Conservation (phyloP, 1,284 basidiomycete species). For the Microbotryum silenes-acaulis region DNA sequence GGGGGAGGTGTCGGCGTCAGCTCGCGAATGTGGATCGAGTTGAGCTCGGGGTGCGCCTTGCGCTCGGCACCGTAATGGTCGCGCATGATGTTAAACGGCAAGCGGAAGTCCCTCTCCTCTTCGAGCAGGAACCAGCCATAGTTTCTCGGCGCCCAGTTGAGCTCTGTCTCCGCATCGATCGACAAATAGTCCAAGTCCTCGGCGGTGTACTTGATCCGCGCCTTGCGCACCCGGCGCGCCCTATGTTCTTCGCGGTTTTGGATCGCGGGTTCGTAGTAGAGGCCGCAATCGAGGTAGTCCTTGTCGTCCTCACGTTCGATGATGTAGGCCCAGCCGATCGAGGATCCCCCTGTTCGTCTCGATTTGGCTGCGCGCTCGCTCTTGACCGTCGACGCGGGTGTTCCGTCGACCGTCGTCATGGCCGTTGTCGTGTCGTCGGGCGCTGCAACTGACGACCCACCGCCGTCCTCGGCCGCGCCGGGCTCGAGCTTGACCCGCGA, state of each 20-base stretch:
- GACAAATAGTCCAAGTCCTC: not conserved
- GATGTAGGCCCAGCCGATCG: not conserved
- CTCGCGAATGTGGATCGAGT: not conserved
- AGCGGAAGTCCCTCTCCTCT: slow-evolving; percentile 38
- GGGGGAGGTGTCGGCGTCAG: too few relatives aligned
- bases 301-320: slow-evolving; percentile 14
- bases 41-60: slow-evolving; percentile 6
- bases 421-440: too few relatives aligned
- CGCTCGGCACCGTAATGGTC: slow-evolving; percentile 39
- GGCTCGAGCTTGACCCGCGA: too few relatives aligned
- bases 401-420: too few relatives aligned
- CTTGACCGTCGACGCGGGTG: too few relatives aligned
- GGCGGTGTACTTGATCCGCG: not conserved
- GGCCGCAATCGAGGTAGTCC: slow-evolving; percentile 8
- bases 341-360: too few relatives aligned
- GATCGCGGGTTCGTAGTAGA: slow-evolving; percentile 12
- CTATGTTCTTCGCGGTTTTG: not conserved
- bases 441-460: too few relatives aligned
- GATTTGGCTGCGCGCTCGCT: too few relatives aligned
- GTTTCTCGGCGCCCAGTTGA: not conserved
- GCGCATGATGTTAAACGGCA: slow-evolving; percentile 41
- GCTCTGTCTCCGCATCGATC: not conserved
- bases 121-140: slow-evolving; percentile 8
- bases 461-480: too few relatives aligned
- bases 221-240: not conserved